Evolutionary conservation across 2,329 filamentous ascomycete genomes (phyloP).

Genomic region (Hymenoscyphus fraxineus): DNA sequence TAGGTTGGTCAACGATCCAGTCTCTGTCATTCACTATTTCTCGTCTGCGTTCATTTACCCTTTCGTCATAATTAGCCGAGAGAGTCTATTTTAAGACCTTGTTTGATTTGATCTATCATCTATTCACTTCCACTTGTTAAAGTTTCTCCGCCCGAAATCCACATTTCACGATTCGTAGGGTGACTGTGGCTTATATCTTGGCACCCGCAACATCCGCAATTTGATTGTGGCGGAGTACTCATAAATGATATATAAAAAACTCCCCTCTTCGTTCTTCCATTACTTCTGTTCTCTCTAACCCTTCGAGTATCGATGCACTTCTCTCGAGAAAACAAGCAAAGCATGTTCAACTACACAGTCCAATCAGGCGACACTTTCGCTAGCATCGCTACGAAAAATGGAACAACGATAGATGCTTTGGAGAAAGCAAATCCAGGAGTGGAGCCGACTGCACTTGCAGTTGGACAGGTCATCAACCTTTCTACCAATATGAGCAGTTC

Average conservation of each 20-base stretch:
- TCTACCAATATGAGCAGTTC: neutral
- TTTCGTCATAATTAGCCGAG: no score
- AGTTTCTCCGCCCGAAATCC: no score
- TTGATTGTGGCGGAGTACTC: neutral
- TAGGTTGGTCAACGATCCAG: no score
- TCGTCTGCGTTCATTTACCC: no score
- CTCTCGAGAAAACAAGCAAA: neutral
- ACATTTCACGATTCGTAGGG: neutral
- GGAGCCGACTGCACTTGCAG: constrained; percentile 11
- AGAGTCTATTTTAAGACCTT: no score
- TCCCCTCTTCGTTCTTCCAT: neutral
- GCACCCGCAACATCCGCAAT: neutral
- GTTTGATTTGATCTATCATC: no score
- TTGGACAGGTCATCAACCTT: constrained; percentile 9
- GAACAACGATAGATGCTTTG: constrained; percentile 9
- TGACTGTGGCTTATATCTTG: neutral
- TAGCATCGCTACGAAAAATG: constrained; percentile 9
- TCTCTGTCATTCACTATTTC: no score
- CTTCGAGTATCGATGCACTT: neutral
- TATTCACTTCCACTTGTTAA: no score
- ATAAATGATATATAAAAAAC: neutral
- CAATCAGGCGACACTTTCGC: constrained; percentile 14
- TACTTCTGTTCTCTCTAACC: neutral
- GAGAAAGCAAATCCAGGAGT: constrained; percentile 14
- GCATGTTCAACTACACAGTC: constrained; percentile 14